These are phyloP conservation scores for Fusarium dlaminii DNA, from an alignment of 2,329 filamentous ascomycete species.

Conservation along the genomic window DNA sequence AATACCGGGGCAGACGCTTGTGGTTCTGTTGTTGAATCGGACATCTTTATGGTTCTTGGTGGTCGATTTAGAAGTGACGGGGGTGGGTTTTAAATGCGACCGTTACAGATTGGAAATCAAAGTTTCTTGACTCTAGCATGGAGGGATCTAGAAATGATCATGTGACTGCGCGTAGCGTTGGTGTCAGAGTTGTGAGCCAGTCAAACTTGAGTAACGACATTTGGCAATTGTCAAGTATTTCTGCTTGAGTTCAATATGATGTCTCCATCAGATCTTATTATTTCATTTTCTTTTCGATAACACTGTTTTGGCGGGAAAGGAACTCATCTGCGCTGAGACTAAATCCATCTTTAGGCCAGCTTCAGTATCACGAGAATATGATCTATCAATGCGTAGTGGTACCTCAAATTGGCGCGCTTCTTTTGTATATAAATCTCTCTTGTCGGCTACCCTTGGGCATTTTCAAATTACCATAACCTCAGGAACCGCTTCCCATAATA, in stretches of 20 bases:
- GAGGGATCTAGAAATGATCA: conserved; percentile 28
- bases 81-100: not conserved
- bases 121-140: not conserved
- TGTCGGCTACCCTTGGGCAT: not conserved
- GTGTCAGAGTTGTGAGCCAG: not conserved
- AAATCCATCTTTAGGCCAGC: not conserved
- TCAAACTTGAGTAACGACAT: not conserved
- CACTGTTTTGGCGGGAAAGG: not conserved
- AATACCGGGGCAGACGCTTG: conserved; percentile 72
- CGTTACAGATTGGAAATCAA: conserved; percentile 29
- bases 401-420: not conserved
- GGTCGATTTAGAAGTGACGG: not conserved
- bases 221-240: not conserved
- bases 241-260: too few species aligned
- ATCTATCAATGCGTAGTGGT: not conserved
- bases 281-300: not conserved
- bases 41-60: conserved; percentile 18
- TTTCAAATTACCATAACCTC: not conserved
- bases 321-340: not conserved
- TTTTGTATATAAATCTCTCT: not conserved
- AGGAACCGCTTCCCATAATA: not conserved
- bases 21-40: conserved; percentile 35
- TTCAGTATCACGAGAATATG: not conserved
- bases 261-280: not conserved
- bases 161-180: conserved; percentile 25